phyloP scores from a whole-genome alignment of 2,329 filamentous ascomycete species.

The Fusarium lyarnte region DNA sequence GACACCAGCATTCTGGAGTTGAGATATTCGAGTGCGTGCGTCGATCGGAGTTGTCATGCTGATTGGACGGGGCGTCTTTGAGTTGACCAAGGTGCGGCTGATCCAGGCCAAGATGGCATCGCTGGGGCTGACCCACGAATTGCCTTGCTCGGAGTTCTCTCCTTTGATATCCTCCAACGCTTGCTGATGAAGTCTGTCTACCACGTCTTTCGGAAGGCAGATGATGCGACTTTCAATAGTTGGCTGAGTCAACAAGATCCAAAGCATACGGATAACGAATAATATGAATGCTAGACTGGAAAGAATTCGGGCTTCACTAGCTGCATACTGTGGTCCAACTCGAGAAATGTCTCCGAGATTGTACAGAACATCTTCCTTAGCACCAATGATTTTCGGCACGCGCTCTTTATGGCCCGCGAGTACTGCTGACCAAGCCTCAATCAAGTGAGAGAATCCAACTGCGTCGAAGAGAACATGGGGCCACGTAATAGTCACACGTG shows the following conservation, averaged over 20 bases:
- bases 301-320: background rate
- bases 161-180: background rate
- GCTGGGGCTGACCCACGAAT: background rate
- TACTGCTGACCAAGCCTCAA: background rate
- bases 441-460: background rate
- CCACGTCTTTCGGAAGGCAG: background rate
- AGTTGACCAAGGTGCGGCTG: accelerated
- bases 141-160: accelerated
- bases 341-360: background rate
- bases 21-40: background rate
- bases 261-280: background rate
- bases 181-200: background rate
- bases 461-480: background rate
- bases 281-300: background rate
- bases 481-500: background rate
- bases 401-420: background rate
- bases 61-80: accelerated
- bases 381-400: background rate
- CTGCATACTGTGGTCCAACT: accelerated
- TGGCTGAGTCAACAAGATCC: background rate
- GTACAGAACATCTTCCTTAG: background rate
- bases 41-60: background rate
- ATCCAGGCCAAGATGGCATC: background rate
- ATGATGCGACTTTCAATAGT: background rate
- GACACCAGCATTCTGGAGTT: accelerated